Base-by-base conservation (phyloP, 2,329 filamentous ascomycete genomes). In the Ilyonectria robusta region DNA sequence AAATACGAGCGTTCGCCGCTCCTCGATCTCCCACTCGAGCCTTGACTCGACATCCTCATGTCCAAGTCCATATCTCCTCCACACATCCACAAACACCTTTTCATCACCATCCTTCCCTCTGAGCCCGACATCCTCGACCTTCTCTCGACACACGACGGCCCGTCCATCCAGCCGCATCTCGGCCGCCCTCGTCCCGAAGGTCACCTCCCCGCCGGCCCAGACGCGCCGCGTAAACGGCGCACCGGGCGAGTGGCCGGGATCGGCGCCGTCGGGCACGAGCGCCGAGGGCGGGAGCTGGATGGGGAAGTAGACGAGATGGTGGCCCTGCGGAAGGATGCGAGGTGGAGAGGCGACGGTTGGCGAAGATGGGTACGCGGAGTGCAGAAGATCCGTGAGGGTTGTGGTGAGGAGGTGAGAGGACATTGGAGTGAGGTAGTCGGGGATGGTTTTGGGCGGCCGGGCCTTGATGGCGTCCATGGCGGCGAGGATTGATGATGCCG, bases 221-320 rank as follows among this genome's bases (percentile, higher is more conserved):
- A 99, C 89, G 19, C 96, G 90, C 23, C 93, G 88, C 57, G 86
- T 86, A 78, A 93, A 97, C 1, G 91, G 90, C 4, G 78, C 78
- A 2, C 92, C 93, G 0, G 95, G 95, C 26, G 86, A 91, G 77
- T 97, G 94, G 59, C 92, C 85, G 5, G 88, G 84, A 78, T 98
- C 95, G 1, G 95, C 97, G 64, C 96, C 95, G 82, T 99, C 96
- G 1, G 89, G 84, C 19, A 94, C 86, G 48, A 98, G 87, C 37
- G 84, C 73, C 8, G 86, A 88, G 15, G 88, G 83, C 1, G 87
- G 84, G 19, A 92, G 83, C 69, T 90, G 88, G 11, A 92, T 88
- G 66, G 94, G 94, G 82, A 97, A 98, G 83, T 97, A 97, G 70
- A 95, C 89, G 40, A 97, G 86, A 79, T 98, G 94, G 78, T 97